phyloP scores from a whole-genome alignment of 2,329 filamentous ascomycete species.

The Sclerotinia borealis region DNA sequence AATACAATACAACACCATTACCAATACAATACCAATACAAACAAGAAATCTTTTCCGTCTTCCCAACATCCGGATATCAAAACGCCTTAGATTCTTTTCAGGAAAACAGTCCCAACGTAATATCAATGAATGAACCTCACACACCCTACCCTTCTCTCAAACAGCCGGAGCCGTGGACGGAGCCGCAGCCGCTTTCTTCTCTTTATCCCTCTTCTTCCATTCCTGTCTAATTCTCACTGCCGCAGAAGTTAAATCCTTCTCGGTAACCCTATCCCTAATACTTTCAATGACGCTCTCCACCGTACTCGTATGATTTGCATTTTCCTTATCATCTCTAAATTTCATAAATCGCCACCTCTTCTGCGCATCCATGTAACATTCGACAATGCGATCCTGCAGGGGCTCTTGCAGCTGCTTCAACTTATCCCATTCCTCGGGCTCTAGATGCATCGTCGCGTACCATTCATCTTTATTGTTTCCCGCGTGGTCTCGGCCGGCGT shows the following conservation, averaged over 20 bases:
- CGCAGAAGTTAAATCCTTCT: constrained; percentile 69
- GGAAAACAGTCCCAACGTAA: neutral
- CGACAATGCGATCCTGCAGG: constrained; percentile 81
- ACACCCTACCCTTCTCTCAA: neutral
- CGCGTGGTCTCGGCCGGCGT: no score
- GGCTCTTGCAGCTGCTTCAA: constrained; percentile 69
- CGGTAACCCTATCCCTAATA: constrained; percentile 77
- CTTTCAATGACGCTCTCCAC: constrained; percentile 84
- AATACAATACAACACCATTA: no score
- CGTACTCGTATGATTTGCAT: constrained; percentile 82
- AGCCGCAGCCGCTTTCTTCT: constrained; percentile 13
- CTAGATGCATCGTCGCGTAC: constrained; percentile 64
- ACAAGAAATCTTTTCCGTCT: neutral
- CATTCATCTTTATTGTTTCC: constrained; percentile 48
- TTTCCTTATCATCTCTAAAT: constrained; percentile 86
- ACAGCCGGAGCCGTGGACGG: neutral
- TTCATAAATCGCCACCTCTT: constrained; percentile 80
- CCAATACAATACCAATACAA: neutral
- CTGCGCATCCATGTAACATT: constrained; percentile 75
- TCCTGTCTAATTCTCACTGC: constrained; percentile 68
- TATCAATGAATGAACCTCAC: no score
- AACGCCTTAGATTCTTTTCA: neutral
- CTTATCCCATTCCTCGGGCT: constrained; percentile 73
- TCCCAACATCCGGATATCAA: no score
- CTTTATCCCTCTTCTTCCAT: constrained; percentile 55